Base-by-base conservation (phyloP, 306 rosid species). In the Vigna nakashimae region DNA sequence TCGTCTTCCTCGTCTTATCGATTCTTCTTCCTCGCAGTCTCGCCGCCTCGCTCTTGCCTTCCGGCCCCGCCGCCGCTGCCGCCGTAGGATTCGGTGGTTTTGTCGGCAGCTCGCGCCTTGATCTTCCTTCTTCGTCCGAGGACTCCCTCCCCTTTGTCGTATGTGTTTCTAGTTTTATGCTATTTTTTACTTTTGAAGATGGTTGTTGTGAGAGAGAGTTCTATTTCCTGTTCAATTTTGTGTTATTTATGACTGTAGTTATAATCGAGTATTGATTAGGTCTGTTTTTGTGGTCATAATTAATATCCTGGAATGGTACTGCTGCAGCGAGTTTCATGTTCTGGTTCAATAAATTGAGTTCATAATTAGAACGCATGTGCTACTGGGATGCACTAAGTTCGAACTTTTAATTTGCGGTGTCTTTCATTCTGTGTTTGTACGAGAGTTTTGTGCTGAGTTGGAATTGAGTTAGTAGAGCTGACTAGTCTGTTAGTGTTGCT, bases 41-140 rank as follows among this genome's bases (percentile, higher is more conserved):
- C 63, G 98, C 98, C 52, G 97, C 98, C 24, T 90, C 98, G 71
- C 93, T 94, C 38, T 79, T 94, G 88, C 82, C 91, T 4, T 86
- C 97, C 71, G 88, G 87, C 73, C 86, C 91, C 42, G 88, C 96
- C 45, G 62, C 92, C 9, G 82, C 90, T 38, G 82, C 90, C 48
- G 18, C 92, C 63, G 87, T 80, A 5, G 97, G 98, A 71, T 94
- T 94, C 77, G 98, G 97, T 20, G 98, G 98, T 53, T 94, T 86
- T 74, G 89, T 94, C 18, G 98, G 98, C 2, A 89, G 92, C 50
- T 89, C 97, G 3, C 92, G 98, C 58, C 81, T 94, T 50, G 97
- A 90, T 82, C 82, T 86, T 84, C 60, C 97, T 43, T 36, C 79
- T 51, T 75, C 95, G 11, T 82, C 86, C 28, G 97, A 94, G 0